phyloP scores from a whole-genome alignment of 768 basidiomycete species.

The Lactifluus subvellereus region DNA sequence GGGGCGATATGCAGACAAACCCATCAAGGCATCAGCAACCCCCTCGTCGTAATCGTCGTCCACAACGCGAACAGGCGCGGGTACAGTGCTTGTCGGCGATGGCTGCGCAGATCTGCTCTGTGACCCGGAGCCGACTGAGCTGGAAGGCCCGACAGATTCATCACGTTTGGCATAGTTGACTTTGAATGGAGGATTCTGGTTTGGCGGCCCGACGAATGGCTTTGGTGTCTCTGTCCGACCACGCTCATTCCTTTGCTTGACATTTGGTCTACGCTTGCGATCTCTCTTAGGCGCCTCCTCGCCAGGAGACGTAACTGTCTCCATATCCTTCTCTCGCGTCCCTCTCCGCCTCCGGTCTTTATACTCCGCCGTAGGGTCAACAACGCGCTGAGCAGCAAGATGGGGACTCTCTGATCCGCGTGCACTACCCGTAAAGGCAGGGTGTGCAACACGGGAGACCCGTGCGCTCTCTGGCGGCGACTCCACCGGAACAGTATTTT shows the following conservation, averaged over 20 bases:
- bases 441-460: conserved; percentile 28
- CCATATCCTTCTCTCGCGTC: conserved; percentile 23
- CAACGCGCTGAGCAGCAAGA: conserved; percentile 29
- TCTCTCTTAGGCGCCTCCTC: conserved; percentile 51
- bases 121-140: conserved; percentile 51
- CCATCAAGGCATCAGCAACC: conserved; percentile 80
- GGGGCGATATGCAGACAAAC: conserved; percentile 37
- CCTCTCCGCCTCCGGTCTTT: conserved; percentile 41
- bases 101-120: conserved; percentile 62
- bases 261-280: conserved; percentile 43
- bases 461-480: conserved; percentile 27
- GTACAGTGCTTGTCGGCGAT: conserved; percentile 58
- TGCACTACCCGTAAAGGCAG: conserved; percentile 30
- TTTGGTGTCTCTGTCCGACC: conserved; percentile 44
- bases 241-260: conserved; percentile 41
- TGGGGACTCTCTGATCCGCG: conserved; percentile 58
- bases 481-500: conserved; percentile 7
- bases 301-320: conserved; percentile 12
- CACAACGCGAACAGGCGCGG: conserved; percentile 60
- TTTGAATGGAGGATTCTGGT: conserved; percentile 26
- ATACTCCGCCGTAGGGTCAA: conserved; percentile 36
- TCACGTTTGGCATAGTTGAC: conserved; percentile 32
- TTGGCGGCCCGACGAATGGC: conserved; percentile 27
- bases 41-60: conserved; percentile 96
- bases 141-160: conserved; percentile 55